Base-by-base conservation (phyloP, 2,329 filamentous ascomycete species). In the Hortaea werneckii region DNA sequence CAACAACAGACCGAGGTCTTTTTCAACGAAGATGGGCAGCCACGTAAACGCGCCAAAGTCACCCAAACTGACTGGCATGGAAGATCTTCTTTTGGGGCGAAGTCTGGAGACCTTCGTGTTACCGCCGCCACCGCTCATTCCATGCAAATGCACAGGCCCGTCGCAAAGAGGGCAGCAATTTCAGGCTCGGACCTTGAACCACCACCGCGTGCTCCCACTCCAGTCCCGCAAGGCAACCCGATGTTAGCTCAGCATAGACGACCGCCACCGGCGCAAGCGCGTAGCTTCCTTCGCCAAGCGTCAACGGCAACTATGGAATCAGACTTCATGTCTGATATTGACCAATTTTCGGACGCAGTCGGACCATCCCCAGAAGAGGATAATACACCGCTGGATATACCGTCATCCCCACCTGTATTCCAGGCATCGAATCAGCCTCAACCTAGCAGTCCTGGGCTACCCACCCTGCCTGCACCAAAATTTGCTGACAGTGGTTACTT, bases 111-210 rank as follows among this genome's bases (percentile, higher is more conserved):
- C 41, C 72, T 96, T 27, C 79, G 89, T 41, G 87, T 95, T n/a
- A 83, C 86, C 49, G 90, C 90, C 40, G 94, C 87, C 62, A 94
- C 86, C 11, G 84, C 89, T 39, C 87, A 87, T 37, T 95, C 89
- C 5, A 75, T 96, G 48, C 84, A 90, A 38, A 83, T 82, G 41
- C 85, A 95, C 63, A 79, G 88, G 39, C 90, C 90, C 4, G 75
- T 86, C 46, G 73, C 76, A 13, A 64, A 68, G 40, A 67, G 67
- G 29, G 68, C 75, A 26, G 67, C 65, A 27, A 72, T 73, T 12
- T 61, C 64, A 4, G 60, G 69, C 30, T 74, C 64, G 41, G 79
- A 85, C 55, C 66, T 84, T 5, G 83, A 88, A 54, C 82, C 86
- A 53, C 66, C 81, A n/a, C 84, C 85, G 32, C 77, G 86, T 49